phyloP scores from a whole-genome alignment of 129 eudicot species.

The sunflower (Helianthus annuus) region DNA sequence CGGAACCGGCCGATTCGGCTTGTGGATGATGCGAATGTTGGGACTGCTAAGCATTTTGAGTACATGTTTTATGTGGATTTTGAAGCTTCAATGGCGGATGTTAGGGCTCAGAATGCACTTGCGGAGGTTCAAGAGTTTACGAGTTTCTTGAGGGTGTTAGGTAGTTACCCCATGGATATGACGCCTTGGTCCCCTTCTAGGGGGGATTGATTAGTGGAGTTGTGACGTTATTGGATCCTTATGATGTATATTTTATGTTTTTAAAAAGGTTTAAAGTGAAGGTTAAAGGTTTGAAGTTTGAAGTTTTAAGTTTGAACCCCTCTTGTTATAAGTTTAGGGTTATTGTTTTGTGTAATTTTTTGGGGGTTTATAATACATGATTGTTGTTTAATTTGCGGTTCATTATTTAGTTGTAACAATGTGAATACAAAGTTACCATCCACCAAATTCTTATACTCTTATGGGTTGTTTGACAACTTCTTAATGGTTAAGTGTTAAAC shows the following conservation, averaged over 20 bases:
- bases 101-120: constrained; percentile 84
- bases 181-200: constrained; percentile 55
- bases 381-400: constrained; percentile 6
- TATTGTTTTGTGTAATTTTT: neutral
- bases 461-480: too few relatives aligned
- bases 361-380: neutral
- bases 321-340: constrained; percentile 2
- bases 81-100: constrained; percentile 97
- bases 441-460: neutral
- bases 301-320: neutral
- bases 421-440: constrained; percentile 29
- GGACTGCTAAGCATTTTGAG: constrained; percentile 94
- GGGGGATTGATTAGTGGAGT: constrained; percentile 29
- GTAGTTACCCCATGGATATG: constrained; percentile 97
- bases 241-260: constrained; percentile 14
- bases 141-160: constrained; percentile 86
- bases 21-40: constrained; percentile 87
- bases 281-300: too few relatives aligned
- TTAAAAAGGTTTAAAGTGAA: neutral
- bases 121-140: constrained; percentile 96
- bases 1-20: constrained; percentile 73
- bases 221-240: constrained; percentile 18
- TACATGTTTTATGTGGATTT: constrained; percentile 92
- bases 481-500: too few relatives aligned
- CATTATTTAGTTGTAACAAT: constrained; percentile 28